Percentiles rank a stretch among this genome's conserved stretches.
Conservation (phyloP, 2,329 filamentous ascomycete genomes). For the Fusarium vanettenii region DNA sequence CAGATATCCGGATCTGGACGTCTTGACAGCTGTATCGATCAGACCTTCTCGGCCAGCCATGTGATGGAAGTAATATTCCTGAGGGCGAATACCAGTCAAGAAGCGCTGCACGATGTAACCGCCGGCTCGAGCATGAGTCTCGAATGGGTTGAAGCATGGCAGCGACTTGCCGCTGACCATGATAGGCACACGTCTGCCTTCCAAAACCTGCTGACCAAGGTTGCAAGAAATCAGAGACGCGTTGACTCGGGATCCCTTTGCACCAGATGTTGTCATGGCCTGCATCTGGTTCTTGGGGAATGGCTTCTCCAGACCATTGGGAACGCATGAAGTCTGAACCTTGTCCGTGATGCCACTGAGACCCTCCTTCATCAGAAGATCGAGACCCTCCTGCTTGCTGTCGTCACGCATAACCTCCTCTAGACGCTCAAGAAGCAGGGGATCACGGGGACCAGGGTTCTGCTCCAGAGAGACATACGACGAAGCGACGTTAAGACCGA, state of each 20-base stretch:
- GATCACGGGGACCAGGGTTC: constrained; percentile 70
- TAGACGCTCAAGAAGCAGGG: constrained; percentile 79
- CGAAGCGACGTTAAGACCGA: constrained; percentile 84
- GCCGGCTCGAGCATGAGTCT: constrained; percentile 88
- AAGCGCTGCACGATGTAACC: constrained; percentile 97
- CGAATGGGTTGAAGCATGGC: constrained; percentile 92
- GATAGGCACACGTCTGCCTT: constrained; percentile 91
- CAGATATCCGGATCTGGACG: constrained; percentile 94
- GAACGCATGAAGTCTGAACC: constrained; percentile 84
- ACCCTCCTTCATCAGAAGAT: constrained; percentile 82
- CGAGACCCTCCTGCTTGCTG: constrained; percentile 89
- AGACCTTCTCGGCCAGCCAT: constrained; percentile 99
- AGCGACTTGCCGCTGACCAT: constrained; percentile 99
- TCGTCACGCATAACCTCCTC: constrained; percentile 94
- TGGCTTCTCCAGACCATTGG: constrained; percentile 84
- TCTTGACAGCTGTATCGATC: constrained; percentile 99
- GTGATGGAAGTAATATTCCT: constrained; percentile 99
- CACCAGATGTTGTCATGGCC: constrained; percentile 96
- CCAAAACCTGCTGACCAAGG: constrained; percentile 93
- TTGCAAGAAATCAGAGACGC: constrained; percentile 98
- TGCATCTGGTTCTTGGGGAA: constrained; percentile 99
- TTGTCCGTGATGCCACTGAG: constrained; percentile 78
- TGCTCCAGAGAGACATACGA: constrained; percentile 88
- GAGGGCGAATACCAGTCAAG: constrained; percentile 95
- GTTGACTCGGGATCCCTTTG: constrained; percentile 93